Conservation (phyloP, 495 filamentous ascomycete species). For the Tuber melanosporum region DNA sequence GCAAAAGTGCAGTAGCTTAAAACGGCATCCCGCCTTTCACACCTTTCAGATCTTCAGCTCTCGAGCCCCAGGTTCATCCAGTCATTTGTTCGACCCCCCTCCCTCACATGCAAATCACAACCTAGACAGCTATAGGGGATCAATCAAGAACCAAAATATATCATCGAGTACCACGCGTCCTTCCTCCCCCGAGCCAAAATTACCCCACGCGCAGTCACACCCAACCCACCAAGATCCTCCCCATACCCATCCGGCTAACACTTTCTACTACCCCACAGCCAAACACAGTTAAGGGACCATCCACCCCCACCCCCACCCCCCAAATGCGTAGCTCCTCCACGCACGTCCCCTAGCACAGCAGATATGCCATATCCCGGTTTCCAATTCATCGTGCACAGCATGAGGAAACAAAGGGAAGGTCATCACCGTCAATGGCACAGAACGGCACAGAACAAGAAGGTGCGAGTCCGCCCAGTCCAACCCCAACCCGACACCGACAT, state of each 20-base stretch:
- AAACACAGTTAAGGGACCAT: too few species aligned
- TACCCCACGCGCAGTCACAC: not conserved
- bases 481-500: not conserved
- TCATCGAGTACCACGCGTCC: not conserved
- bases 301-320: not conserved
- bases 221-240: not conserved
- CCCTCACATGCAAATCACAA: not conserved
- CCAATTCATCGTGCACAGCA: not conserved
- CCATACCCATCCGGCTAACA: not conserved
- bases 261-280: too few species aligned
- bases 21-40: not conserved
- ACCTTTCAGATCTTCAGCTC: not conserved
- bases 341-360: not conserved
- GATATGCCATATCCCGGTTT: not conserved
- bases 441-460: not conserved
- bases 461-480: not conserved
- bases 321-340: not conserved
- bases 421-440: not conserved
- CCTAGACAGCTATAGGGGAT: not conserved
- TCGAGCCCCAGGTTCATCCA: not conserved
- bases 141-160: not conserved
- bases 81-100: not conserved
- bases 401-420: not conserved
- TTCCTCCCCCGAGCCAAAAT: not conserved
- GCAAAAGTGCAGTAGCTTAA: not conserved